Evolutionary conservation across 1,284 basidiomycete species (phyloP).

Genomic region (Puccinia polysora): DNA sequence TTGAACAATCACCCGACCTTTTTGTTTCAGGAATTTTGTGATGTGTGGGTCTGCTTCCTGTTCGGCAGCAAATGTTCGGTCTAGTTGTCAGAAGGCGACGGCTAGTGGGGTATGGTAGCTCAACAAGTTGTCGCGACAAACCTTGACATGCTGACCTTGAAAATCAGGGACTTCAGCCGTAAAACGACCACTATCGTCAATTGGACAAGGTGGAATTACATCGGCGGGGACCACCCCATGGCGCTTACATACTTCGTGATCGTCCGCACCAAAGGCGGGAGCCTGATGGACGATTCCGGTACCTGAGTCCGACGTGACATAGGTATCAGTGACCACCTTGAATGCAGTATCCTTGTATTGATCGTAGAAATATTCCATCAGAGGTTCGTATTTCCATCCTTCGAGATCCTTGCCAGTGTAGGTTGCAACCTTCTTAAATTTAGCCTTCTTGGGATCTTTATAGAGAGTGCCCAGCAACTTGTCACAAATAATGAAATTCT

Average conservation of each 20-base stretch:
- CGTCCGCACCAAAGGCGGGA: constrained; percentile 97
- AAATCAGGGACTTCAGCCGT: constrained; percentile 87
- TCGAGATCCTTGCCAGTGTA: constrained; percentile 89
- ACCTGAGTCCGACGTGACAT: constrained; percentile 88
- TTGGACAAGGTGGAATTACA: constrained; percentile 90
- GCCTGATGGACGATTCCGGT: constrained; percentile 99
- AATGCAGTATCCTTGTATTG: constrained; percentile 90
- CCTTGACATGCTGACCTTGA: constrained; percentile 86
- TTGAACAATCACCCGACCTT: constrained; percentile 82
- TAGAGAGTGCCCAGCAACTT: constrained; percentile 81
- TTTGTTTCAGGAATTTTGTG: constrained; percentile 82
- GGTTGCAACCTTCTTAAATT: constrained; percentile 82
- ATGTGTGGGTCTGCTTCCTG: constrained; percentile 90
- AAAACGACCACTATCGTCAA: constrained; percentile 84
- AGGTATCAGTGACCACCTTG: constrained; percentile 80
- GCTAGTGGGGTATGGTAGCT: too few relatives aligned
- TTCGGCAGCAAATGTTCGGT: constrained; percentile 19
- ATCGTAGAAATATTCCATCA: constrained; percentile 95
- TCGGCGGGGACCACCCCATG: constrained; percentile 76
- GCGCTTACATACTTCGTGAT: constrained; percentile 85
- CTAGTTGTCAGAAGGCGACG: too few relatives aligned
- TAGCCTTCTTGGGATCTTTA: constrained; percentile 97
- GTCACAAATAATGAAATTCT: constrained; percentile 91
- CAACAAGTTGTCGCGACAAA: too few relatives aligned
- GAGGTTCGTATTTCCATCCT: constrained; percentile 90